phyloP scores from a whole-genome alignment of 768 basidiomycete species.

The Heimioporus sp. region DNA sequence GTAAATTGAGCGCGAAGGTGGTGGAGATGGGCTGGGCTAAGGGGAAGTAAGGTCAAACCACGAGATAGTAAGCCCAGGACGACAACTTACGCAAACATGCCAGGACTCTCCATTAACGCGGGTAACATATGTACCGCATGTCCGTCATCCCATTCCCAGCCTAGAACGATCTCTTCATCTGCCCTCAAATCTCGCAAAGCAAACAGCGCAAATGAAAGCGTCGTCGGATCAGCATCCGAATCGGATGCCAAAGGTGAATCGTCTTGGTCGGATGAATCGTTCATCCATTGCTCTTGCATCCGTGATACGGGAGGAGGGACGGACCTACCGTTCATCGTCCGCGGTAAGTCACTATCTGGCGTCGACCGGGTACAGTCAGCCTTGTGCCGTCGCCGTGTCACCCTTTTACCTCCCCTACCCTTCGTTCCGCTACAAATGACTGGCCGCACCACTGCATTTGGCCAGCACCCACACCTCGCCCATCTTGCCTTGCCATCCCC shows the following conservation, averaged over 20 bases:
- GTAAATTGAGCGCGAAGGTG: conserved; percentile 66
- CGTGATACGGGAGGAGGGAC: conserved; percentile 8
- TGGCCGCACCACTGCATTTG: conserved; percentile 46
- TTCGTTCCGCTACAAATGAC: conserved; percentile 35
- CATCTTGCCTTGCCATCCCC: conserved; percentile 47
- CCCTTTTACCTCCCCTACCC: conserved; percentile 16
- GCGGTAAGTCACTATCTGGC: conserved; percentile 6
- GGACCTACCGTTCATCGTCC: conserved; percentile 8
- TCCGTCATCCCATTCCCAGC: conserved; percentile 97
- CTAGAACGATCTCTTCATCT: conserved; percentile 83
- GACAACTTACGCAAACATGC: conserved; percentile 54
- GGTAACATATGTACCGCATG: conserved; percentile 79
- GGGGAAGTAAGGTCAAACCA: background rate
- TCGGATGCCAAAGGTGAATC: conserved; percentile 12
- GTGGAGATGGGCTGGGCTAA: conserved; percentile 45
- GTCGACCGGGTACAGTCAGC: conserved; percentile 13
- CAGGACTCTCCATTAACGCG: conserved; percentile 58
- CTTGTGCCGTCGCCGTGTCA: conserved; percentile 14
- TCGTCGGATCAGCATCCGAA: conserved; percentile 30
- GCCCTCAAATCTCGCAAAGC: conserved; percentile 71
- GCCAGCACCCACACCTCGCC: conserved; percentile 53
- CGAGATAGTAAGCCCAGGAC: background rate
- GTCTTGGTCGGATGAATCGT: conserved; percentile 19
- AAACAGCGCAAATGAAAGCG: conserved; percentile 76
- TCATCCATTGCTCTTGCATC: conserved; percentile 9